These are phyloP conservation scores for Choiromyces venosus DNA, from an alignment of 495 filamentous ascomycete genomes.

Conservation along the genomic window DNA sequence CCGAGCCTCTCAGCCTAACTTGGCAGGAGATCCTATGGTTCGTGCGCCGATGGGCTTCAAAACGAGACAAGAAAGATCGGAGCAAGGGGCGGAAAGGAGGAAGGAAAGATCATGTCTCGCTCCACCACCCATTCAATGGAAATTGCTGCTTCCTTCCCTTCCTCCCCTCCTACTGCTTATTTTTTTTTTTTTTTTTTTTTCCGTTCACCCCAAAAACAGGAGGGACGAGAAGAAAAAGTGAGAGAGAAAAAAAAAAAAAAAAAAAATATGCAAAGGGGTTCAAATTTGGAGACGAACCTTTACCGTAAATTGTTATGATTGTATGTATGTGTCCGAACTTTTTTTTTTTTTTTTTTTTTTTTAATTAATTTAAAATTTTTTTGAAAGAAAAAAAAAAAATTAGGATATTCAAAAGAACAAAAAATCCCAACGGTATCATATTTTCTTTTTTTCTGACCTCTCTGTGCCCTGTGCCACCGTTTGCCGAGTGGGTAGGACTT, in stretches of 20 bases:
- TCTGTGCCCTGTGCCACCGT: background rate
- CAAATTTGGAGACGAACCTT: constrained; percentile 4
- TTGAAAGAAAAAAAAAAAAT: no score
- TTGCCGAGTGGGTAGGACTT: background rate
- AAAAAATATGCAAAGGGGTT: background rate
- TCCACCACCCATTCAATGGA: constrained; percentile 25
- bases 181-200: background rate
- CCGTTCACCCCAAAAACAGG: background rate
- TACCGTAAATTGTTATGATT: background rate
- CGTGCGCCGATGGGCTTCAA: constrained; percentile 33
- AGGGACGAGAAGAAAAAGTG: no score
- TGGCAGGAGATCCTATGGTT: constrained; percentile 34
- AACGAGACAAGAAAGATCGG: constrained; percentile 35
- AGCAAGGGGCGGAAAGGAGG: constrained; percentile 35
- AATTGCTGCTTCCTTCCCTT: constrained; percentile 16
- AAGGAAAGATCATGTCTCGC: constrained; percentile 35
- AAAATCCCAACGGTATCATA: background rate
- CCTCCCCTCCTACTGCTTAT: background rate
- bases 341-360: background rate
- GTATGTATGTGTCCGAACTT: background rate
- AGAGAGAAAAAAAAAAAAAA: background rate
- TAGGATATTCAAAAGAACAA: background rate
- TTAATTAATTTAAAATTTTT: no score
- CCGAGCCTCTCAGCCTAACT: constrained; percentile 19
- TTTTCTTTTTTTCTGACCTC: background rate